Percentiles rank a stretch among this genome's conserved stretches.
These are phyloP conservation scores for Coccomyxa subellipsoidea DNA, from an alignment of 163 green algal genomes.

Conservation along the genomic window DNA sequence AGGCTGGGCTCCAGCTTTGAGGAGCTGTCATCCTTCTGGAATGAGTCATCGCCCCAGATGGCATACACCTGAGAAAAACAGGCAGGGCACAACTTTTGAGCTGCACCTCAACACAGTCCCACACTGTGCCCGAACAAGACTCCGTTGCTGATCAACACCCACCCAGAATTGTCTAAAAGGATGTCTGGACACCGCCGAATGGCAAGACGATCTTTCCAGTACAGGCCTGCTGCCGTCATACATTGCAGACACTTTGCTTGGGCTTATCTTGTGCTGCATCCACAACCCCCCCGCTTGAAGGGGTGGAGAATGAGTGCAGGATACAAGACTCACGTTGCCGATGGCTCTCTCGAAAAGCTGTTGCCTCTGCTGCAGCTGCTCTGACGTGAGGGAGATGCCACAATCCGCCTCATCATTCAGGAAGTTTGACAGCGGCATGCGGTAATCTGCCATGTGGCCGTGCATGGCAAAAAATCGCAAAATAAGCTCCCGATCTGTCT, in stretches of 20 bases:
- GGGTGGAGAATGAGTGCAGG: no score
- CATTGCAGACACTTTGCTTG: no score
- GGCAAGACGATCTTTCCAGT: no score
- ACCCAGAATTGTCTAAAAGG: no score
- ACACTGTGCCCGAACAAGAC: no score
- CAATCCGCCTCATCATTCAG: conserved; percentile 6
- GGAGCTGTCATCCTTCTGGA: conserved; percentile 2
- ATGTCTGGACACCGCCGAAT: no score
- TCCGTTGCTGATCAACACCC: no score
- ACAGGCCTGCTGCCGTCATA: no score
- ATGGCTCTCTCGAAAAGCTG: not conserved
- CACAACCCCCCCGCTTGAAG: no score
- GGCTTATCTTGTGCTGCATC: no score
- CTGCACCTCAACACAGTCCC: no score
- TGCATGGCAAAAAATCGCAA: conserved; percentile 7
- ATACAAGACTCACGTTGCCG: not conserved
- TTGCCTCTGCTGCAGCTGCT: not conserved
- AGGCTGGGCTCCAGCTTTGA: not conserved
- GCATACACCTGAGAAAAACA: not conserved
- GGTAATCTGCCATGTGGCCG: not conserved
- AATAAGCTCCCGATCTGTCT: conserved; percentile 5
- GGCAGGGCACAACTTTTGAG: not conserved
- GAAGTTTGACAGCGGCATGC: not conserved
- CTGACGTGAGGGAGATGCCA: not conserved
- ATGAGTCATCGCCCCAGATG: conserved; percentile 2